phyloP scores from a whole-genome alignment of 192 early-diverging fungal species.

The Mycoemilia scoparia region DNA sequence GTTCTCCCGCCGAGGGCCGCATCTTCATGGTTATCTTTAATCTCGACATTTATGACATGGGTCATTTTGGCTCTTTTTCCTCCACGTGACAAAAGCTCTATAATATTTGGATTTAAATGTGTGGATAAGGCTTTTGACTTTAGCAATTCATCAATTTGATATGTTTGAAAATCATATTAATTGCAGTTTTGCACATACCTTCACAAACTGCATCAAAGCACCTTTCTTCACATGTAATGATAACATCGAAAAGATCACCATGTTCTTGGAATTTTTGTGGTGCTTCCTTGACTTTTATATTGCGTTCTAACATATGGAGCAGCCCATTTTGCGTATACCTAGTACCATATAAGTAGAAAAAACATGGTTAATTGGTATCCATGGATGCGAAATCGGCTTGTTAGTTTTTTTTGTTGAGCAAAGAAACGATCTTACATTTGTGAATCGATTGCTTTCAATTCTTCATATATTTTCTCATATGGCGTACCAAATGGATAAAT shows the following conservation, averaged over 20 bases:
- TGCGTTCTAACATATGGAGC: constrained; percentile 82
- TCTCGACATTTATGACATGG: constrained; percentile 92
- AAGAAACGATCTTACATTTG: too few species aligned
- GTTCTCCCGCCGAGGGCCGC: constrained; percentile 66
- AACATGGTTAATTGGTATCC: too few species aligned
- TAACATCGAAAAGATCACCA: constrained; percentile 59
- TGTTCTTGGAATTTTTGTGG: constrained; percentile 78
- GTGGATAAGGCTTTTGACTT: not conserved
- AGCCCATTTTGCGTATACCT: constrained; percentile 79
- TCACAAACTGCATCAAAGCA: constrained; percentile 88
- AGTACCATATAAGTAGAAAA: constrained; percentile 10
- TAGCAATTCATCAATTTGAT: not conserved
- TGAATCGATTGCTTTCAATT: constrained; percentile 51
- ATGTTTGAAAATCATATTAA: not conserved
- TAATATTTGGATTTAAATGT: constrained; percentile 7
- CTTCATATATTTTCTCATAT: constrained; percentile 74
- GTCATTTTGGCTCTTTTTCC: constrained; percentile 47
- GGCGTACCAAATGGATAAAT: constrained; percentile 85
- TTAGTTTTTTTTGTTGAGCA: constrained; percentile 21
- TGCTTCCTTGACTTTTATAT: constrained; percentile 73
- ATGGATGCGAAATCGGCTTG: too few species aligned
- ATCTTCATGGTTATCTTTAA: constrained; percentile 85
- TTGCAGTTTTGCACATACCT: too few species aligned
- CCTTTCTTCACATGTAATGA: constrained; percentile 91
- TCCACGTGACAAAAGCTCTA: constrained; percentile 58